phyloP scores from a whole-genome alignment of 2,329 filamentous ascomycete species.

The Fonsecaea nubica region DNA sequence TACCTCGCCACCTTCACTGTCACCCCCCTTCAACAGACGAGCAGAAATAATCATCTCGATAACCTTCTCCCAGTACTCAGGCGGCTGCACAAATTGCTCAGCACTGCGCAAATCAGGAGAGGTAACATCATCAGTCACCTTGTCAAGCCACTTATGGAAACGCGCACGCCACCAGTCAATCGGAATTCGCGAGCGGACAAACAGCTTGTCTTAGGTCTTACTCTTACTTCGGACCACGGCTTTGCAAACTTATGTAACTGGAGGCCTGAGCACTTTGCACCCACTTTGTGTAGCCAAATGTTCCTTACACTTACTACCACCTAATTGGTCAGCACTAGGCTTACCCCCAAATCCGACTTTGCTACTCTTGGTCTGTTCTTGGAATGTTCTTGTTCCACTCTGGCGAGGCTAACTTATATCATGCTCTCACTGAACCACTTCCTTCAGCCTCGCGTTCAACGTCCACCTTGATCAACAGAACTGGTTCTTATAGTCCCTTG shows the following conservation, averaged over 20 bases:
- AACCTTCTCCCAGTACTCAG: background rate
- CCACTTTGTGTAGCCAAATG: background rate
- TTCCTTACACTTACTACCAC: background rate
- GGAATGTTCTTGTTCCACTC: background rate
- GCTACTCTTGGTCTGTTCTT: background rate
- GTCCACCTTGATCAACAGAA: background rate
- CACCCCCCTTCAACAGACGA: background rate
- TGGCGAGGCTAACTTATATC: background rate
- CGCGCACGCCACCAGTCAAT: background rate
- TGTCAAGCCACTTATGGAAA: background rate
- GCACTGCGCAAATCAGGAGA: constrained; percentile 1
- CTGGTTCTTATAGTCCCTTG: background rate
- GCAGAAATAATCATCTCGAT: background rate
- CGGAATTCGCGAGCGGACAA: background rate
- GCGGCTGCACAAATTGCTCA: constrained; percentile 10
- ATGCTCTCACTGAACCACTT: background rate
- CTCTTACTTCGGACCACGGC: background rate
- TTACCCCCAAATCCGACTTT: background rate
- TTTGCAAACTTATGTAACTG: background rate
- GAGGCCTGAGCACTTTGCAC: background rate
- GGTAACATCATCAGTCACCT: background rate
- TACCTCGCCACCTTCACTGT: background rate
- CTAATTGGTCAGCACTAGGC: background rate
- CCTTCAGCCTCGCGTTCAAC: background rate
- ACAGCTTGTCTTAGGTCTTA: constrained; percentile 6